These are phyloP conservation scores for Lactarius psammicola DNA, from an alignment of 768 basidiomycete genomes.

Conservation along the genomic window DNA sequence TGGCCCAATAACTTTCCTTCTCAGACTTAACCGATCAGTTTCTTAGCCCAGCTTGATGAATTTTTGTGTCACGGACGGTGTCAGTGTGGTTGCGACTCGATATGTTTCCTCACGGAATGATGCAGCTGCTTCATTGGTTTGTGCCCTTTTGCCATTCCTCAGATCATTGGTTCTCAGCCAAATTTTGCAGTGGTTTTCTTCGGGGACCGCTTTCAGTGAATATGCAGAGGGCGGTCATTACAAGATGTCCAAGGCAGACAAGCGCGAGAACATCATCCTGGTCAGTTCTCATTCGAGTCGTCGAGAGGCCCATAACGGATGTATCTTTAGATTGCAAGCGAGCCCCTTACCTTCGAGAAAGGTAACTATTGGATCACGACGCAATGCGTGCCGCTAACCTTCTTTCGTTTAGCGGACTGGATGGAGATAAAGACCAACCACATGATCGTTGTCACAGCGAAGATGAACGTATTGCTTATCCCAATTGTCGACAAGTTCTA, in stretches of 20 bases:
- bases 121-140: conserved; percentile 64
- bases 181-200: conserved; percentile 83
- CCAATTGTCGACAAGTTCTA: conserved; percentile 94
- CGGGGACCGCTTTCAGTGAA: conserved; percentile 91
- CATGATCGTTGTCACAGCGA: conserved; percentile 92
- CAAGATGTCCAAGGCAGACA: conserved; percentile 94
- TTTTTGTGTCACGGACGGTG: conserved; percentile 95
- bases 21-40: conserved; percentile 12
- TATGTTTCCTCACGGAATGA: conserved; percentile 91
- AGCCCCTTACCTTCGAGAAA: conserved; percentile 96
- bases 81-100: conserved; percentile 88
- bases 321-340: conserved; percentile 67
- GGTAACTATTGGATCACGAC: conserved; percentile 42
- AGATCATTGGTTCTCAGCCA: not conserved
- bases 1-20: not conserved
- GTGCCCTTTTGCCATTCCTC: not conserved
- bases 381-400: conserved; percentile 7
- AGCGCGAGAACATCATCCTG: conserved; percentile 95
- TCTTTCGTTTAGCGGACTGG: conserved; percentile 73
- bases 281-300: conserved; percentile 36
- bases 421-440: conserved; percentile 98
- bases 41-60: conserved; percentile 85
- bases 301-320: not conserved
- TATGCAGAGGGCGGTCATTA: conserved; percentile 87
- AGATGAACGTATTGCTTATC: conserved; percentile 93